These are phyloP conservation scores for Rhodomyrtus psidioides DNA, from an alignment of 441 rosid species.

Conservation along the genomic window DNA sequence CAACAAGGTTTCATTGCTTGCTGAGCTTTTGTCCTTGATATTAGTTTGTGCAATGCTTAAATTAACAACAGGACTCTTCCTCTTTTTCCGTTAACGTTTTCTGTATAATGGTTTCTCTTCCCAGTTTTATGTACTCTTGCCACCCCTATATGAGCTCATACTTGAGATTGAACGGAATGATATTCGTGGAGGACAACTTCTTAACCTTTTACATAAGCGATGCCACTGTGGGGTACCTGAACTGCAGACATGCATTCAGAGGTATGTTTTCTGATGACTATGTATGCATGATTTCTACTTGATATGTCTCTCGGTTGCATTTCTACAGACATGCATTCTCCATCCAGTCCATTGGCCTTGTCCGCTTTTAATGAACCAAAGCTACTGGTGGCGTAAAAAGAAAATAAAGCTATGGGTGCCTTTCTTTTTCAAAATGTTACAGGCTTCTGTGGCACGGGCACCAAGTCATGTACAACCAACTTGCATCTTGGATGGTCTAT, in stretches of 20 bases:
- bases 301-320: background rate
- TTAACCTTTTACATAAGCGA: conserved; percentile 75
- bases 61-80: background rate
- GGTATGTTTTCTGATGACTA: conserved; percentile 27
- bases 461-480: conserved; percentile 91
- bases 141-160: conserved; percentile 83
- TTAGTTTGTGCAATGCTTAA: background rate
- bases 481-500: conserved; percentile 93
- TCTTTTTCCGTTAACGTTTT: background rate
- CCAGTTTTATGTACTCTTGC: conserved; percentile 85
- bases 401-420: conserved; percentile 4
- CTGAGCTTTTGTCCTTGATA: background rate
- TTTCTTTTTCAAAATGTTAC: conserved; percentile 10
- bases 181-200: conserved; percentile 87
- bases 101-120: background rate
- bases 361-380: background rate
- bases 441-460: conserved; percentile 99
- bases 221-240: conserved; percentile 99
- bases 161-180: conserved; percentile 88
- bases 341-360: background rate
- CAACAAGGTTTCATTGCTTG: conserved; percentile 49
- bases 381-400: background rate
- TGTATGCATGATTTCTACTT: background rate
- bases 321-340: background rate
- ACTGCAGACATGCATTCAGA: conserved; percentile 86